Evolutionary conservation across 2,329 filamentous ascomycete genomes (phyloP).

Genomic region (Botrytis cinerea): DNA sequence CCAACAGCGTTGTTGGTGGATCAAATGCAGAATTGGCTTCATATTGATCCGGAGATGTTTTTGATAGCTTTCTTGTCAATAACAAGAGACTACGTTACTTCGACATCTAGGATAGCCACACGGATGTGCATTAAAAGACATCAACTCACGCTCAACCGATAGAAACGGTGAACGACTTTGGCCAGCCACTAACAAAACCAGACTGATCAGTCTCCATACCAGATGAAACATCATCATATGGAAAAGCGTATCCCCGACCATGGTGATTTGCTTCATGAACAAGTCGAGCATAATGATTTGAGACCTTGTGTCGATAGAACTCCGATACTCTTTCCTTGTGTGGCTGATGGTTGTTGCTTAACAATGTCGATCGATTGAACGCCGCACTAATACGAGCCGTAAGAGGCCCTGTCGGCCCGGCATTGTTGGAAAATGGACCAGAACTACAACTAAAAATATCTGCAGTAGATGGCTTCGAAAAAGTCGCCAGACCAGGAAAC

Average conservation of each 20-base stretch:
- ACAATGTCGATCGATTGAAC: conserved; percentile 36
- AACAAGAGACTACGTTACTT: not conserved
- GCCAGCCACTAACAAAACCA: conserved; percentile 47
- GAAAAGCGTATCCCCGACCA: conserved; percentile 63
- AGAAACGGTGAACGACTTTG: conserved; percentile 18
- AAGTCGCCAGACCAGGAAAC: conserved; percentile 51
- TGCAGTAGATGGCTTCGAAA: conserved; percentile 56
- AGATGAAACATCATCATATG: conserved; percentile 68
- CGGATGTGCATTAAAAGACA: not conserved
- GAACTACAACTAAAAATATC: conserved; percentile 70
- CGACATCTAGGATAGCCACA: not conserved
- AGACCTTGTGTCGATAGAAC: conserved; percentile 57
- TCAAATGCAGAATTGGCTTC: not conserved
- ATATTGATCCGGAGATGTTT: not conserved
- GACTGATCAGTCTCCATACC: conserved; percentile 59
- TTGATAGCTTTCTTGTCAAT: not conserved
- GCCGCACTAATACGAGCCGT: conserved; percentile 35
- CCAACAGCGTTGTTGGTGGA: not conserved
- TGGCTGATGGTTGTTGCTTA: conserved; percentile 51
- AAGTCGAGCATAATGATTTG: conserved; percentile 65
- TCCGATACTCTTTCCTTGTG: conserved; percentile 47
- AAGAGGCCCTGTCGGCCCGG: conserved; percentile 29
- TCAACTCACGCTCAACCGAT: conserved; percentile 11
- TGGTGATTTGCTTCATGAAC: conserved; percentile 62
- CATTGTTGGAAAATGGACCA: conserved; percentile 55